Evolutionary conservation across 2,329 filamentous ascomycete species (phyloP).

Genomic region (Penicillium rolfsii): DNA sequence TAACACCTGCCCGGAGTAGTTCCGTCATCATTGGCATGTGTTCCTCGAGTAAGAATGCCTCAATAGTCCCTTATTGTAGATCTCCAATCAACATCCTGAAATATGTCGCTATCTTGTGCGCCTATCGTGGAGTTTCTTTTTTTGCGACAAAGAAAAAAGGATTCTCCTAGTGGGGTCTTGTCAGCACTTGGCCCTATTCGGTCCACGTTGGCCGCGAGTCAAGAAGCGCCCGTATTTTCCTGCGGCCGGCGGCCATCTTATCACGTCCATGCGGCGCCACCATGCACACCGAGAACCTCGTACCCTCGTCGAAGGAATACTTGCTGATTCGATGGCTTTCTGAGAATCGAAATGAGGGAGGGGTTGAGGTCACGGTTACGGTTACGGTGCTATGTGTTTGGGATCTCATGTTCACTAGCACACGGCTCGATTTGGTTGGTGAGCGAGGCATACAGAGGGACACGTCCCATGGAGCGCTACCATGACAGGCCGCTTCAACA

Average conservation of each 20-base stretch:
- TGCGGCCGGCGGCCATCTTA: slow-evolving; percentile 9
- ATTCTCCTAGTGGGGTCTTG: slow-evolving; percentile 1
- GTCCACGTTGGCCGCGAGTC: slow-evolving; percentile 9
- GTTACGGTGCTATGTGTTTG: not conserved
- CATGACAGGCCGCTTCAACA: not conserved
- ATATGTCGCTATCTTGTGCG: not conserved
- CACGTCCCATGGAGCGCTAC: not conserved
- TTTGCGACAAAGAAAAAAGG: not conserved
- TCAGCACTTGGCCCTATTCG: slow-evolving; percentile 22
- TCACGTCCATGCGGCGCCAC: slow-evolving; percentile 21
- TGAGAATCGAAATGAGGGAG: not conserved
- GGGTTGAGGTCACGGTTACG: not conserved
- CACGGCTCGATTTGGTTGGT: not conserved
- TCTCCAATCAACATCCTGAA: not conserved
- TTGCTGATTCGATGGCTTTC: not conserved
- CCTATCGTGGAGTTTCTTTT: not conserved
- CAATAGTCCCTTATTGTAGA: too few species aligned
- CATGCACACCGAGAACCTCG: slow-evolving; percentile 7
- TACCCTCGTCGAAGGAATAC: not conserved
- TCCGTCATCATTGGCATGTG: too few species aligned
- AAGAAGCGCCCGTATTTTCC: slow-evolving; percentile 13
- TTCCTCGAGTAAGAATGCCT: too few species aligned
- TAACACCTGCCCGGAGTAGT: not conserved
- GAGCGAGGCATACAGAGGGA: not conserved
- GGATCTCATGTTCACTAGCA: not conserved